Conservation (phyloP, 371 early-diverging fungal genomes). For the Mucor ambiguus region DNA sequence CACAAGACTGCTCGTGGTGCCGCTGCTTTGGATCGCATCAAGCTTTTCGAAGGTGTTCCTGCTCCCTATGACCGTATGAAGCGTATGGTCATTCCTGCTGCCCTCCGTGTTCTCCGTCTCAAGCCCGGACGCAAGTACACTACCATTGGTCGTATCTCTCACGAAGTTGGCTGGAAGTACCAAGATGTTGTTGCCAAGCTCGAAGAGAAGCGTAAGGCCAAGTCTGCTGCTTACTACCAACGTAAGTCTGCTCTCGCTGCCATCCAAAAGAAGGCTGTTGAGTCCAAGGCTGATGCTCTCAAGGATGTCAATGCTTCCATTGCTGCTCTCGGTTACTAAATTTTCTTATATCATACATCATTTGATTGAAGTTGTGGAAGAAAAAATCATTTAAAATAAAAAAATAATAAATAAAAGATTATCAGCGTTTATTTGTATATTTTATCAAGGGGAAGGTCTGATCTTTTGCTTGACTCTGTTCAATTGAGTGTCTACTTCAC, state of each 20-base stretch:
- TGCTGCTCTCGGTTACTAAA: constrained; percentile 64
- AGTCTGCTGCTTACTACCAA: constrained; percentile 91
- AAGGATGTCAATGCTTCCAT: constrained; percentile 53
- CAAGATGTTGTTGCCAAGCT: constrained; percentile 93
- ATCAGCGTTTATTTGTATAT: neutral
- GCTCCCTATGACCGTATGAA: constrained; percentile 96
- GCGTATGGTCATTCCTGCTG: constrained; percentile 97
- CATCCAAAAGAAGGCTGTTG: constrained; percentile 54
- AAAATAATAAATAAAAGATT: neutral
- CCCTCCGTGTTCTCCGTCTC: constrained; percentile 95
- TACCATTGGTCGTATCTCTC: constrained; percentile 91
- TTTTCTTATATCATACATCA: constrained; percentile 4
- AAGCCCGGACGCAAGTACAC: constrained; percentile 98
- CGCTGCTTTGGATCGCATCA: constrained; percentile 96
- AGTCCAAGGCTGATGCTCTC: constrained; percentile 49
- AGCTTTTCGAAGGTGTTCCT: constrained; percentile 99
- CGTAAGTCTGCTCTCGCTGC: constrained; percentile 68
- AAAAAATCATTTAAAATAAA: constrained; percentile 9
- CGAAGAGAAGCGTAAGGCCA: constrained; percentile 98
- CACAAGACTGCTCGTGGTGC: constrained; percentile 99
- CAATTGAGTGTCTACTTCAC: constrained; percentile 29
- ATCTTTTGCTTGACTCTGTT: constrained; percentile 38
- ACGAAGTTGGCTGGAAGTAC: constrained; percentile 99
- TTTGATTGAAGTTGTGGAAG: constrained; percentile 1
- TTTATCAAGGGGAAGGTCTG: constrained; percentile 12